phyloP scores from a whole-genome alignment of 1,284 basidiomycete genomes.

The Ceratobasidium sp. region DNA sequence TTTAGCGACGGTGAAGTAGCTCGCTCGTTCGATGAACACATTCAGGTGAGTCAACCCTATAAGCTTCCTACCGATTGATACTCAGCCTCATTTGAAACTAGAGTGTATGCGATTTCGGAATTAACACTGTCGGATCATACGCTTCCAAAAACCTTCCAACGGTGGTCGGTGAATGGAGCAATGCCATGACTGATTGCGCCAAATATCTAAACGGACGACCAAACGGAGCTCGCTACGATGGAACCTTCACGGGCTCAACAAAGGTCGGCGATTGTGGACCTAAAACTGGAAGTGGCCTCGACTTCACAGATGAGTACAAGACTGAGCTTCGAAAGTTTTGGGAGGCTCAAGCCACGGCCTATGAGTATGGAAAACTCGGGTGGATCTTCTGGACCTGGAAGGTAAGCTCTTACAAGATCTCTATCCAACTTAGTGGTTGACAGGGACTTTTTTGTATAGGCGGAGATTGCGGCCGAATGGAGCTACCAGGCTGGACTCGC shows the following conservation, averaged over 20 bases:
- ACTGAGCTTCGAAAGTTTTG: constrained; percentile 84
- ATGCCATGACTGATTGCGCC: constrained; percentile 89
- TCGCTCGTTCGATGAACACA: constrained; percentile 72
- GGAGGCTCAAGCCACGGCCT: constrained; percentile 77
- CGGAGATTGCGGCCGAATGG: constrained; percentile 82
- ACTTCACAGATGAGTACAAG: constrained; percentile 86
- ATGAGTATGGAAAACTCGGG: constrained; percentile 63
- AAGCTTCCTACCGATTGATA: neutral
- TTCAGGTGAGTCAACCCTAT: constrained; percentile 59
- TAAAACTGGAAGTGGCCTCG: constrained; percentile 76
- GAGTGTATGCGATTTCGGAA: constrained; percentile 67
- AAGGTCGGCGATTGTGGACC: constrained; percentile 79
- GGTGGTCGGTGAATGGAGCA: constrained; percentile 88
- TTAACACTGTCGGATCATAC: constrained; percentile 65
- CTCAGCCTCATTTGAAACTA: constrained; percentile 41
- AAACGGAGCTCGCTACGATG: constrained; percentile 79
- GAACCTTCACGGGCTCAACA: constrained; percentile 74
- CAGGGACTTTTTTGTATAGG: constrained; percentile 54
- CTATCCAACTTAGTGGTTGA: neutral
- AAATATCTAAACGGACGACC: constrained; percentile 63
- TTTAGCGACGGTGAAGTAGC: constrained; percentile 72
- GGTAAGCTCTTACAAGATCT: constrained; percentile 58
- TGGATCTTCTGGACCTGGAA: constrained; percentile 88
- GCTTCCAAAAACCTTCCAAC: constrained; percentile 68
- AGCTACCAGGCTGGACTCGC: constrained; percentile 70